phyloP scores from a whole-genome alignment of 1,139 yeast species.

The Blastobotrys illinoisensis region DNA sequence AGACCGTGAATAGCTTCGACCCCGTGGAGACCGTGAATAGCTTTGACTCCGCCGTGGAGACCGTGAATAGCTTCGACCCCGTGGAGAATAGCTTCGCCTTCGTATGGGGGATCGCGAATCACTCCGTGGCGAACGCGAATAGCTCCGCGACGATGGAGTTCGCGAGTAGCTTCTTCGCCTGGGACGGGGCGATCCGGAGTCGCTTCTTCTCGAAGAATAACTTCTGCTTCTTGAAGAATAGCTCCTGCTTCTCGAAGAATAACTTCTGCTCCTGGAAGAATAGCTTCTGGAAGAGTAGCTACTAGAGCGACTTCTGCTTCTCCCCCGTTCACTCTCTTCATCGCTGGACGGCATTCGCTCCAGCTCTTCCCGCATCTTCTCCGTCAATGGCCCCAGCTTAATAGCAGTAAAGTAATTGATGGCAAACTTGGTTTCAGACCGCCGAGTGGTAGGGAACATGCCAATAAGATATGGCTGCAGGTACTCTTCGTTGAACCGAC shows the following conservation, averaged over 20 bases:
- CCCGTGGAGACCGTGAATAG: slow-evolving; percentile 4
- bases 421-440: slow-evolving; percentile 65
- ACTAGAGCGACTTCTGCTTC: slow-evolving; percentile 1
- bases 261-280: slow-evolving; percentile 5
- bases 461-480: slow-evolving; percentile 34
- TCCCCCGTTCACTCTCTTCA: slow-evolving; percentile 1
- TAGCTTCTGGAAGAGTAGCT: neutral
- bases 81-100: slow-evolving; percentile 14
- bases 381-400: slow-evolving; percentile 80
- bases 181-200: slow-evolving; percentile 20
- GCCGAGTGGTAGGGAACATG: slow-evolving; percentile 42
- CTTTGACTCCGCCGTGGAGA: slow-evolving; percentile 6
- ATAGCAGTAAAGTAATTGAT: slow-evolving; percentile 92
- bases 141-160: slow-evolving; percentile 11
- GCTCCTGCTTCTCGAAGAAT: slow-evolving; percentile 13
- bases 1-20: slow-evolving; percentile 6
- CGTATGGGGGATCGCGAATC: slow-evolving; percentile 17
- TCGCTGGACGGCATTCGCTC: slow-evolving; percentile 31
- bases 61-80: slow-evolving; percentile 9
- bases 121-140: slow-evolving; percentile 12
- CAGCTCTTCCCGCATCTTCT: slow-evolving; percentile 64
- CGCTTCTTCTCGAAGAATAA: slow-evolving; percentile 13
- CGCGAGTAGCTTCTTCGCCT: slow-evolving; percentile 11
- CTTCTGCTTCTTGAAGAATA: slow-evolving; percentile 6
- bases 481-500: slow-evolving; percentile 45